Evolutionary conservation across 2,329 filamentous ascomycete species (phyloP).

Genomic region (Pestalotiopsis sp.): DNA sequence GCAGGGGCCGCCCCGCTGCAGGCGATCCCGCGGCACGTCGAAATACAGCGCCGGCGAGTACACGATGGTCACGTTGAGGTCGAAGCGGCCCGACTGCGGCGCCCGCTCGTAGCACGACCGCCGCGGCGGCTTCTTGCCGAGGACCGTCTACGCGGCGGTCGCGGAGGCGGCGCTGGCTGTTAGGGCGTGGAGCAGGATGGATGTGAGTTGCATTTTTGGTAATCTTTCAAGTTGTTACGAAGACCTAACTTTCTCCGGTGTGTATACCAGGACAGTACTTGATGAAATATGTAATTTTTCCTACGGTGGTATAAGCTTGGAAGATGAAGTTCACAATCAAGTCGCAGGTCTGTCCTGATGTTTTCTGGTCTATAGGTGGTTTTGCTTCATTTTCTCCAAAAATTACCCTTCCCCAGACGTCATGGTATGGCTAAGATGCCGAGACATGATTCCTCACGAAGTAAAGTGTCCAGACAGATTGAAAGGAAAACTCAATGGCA

Average conservation of each 20-base stretch:
- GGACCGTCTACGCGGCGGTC: background rate
- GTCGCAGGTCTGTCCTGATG: background rate
- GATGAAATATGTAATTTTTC: background rate
- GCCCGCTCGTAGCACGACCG: constrained; percentile 18
- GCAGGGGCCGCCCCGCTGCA: constrained; percentile 25
- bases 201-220: background rate
- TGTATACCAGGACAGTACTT: too few relatives aligned
- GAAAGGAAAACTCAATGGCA: background rate
- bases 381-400: background rate
- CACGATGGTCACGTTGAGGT: constrained; percentile 19
- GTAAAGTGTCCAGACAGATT: background rate
- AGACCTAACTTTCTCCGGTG: too few relatives aligned
- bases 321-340: background rate
- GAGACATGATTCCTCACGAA: background rate
- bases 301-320: background rate
- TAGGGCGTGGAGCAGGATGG: background rate
- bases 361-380: background rate
- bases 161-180: background rate
- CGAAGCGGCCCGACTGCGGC: constrained; percentile 18
- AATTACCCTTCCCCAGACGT: background rate
- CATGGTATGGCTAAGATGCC: background rate
- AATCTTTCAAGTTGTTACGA: background rate
- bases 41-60: constrained; percentile 19
- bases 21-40: constrained; percentile 19
- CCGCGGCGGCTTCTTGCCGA: background rate